Conservation (phyloP, 345 rosid genomes). For the Hibiscus tridactylites region DNA sequence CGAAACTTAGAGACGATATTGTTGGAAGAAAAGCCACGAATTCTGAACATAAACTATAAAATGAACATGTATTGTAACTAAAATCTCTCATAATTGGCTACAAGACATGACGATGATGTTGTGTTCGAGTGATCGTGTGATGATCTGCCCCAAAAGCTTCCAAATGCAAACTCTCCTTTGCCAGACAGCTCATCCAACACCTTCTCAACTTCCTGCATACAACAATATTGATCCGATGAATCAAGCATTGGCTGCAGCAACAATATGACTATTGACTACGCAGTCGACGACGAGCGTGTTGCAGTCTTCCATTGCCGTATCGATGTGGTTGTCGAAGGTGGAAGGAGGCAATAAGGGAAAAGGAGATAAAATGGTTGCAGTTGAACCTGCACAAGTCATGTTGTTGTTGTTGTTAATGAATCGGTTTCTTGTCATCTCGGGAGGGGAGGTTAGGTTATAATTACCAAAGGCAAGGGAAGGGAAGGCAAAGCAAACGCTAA, state of each 20-base stretch:
- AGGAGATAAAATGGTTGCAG: constrained; percentile 14
- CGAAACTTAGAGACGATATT: no score
- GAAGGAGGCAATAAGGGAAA: no score
- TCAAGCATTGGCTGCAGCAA: constrained; percentile 79
- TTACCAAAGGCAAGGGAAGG: constrained; percentile 26
- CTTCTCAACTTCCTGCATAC: constrained; percentile 54
- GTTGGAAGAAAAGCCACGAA: no score
- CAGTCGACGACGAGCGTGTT: constrained; percentile 68
- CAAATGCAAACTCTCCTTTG: constrained; percentile 76
- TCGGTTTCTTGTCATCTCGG: constrained; percentile 39
- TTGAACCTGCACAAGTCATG: constrained; percentile 22
- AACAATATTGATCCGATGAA: constrained; percentile 45
- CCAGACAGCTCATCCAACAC: constrained; percentile 38
- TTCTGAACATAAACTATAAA: no score
- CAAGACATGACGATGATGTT: neutral
- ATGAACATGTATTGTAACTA: no score
- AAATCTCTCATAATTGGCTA: constrained; percentile 11
- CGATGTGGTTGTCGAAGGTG: constrained; percentile 10
- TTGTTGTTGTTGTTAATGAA: constrained; percentile 16
- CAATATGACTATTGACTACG: constrained; percentile 50
- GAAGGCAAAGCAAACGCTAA: constrained; percentile 18
- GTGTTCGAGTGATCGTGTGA: constrained; percentile 14
- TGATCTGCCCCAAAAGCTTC: constrained; percentile 74
- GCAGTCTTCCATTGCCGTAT: constrained; percentile 47
- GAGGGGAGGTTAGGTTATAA: constrained; percentile 19